Percentiles rank a stretch among this genome's conserved stretches.
These are phyloP conservation scores for Asterochloris erici DNA, from an alignment of 139 green algal genomes.

Conservation along the genomic window DNA sequence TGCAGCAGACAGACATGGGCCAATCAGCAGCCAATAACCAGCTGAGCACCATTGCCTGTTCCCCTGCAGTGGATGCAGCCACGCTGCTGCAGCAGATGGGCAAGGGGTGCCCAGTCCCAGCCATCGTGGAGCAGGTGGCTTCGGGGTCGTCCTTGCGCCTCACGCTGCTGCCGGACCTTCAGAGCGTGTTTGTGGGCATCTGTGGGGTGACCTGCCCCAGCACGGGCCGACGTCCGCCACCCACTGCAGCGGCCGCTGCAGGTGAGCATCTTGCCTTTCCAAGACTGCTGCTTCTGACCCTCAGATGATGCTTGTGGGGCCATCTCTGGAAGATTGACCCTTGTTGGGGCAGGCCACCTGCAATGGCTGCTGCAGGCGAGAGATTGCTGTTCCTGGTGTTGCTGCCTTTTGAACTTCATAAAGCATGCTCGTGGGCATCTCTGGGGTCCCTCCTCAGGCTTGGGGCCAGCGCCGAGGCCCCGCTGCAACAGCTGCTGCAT, in stretches of 20 bases:
- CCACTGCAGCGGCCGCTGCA: constrained; percentile 16
- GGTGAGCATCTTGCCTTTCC: not conserved
- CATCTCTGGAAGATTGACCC: no score
- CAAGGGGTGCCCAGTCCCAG: constrained; percentile 73
- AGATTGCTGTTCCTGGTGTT: no score
- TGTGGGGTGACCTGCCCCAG: constrained; percentile 73
- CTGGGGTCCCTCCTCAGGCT: no score
- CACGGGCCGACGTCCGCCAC: constrained; percentile 55
- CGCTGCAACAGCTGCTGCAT: no score
- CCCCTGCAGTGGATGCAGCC: constrained; percentile 36
- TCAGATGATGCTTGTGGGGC: no score
- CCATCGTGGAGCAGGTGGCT: constrained; percentile 81
- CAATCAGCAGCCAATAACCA: no score
- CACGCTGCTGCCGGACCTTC: constrained; percentile 65
- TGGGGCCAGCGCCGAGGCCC: no score
- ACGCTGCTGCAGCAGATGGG: constrained; percentile 57
- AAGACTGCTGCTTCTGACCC: no score
- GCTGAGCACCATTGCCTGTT: no score
- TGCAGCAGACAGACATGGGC: no score
- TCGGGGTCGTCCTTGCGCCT: constrained; percentile 76
- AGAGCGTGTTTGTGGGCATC: constrained; percentile 64
- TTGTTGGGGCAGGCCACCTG: not conserved
- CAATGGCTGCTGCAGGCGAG: constrained; percentile 23
- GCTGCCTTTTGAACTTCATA: no score
- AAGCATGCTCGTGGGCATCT: no score